phyloP scores from a whole-genome alignment of 345 rosid genomes.

The Noccaea caerulescens region DNA sequence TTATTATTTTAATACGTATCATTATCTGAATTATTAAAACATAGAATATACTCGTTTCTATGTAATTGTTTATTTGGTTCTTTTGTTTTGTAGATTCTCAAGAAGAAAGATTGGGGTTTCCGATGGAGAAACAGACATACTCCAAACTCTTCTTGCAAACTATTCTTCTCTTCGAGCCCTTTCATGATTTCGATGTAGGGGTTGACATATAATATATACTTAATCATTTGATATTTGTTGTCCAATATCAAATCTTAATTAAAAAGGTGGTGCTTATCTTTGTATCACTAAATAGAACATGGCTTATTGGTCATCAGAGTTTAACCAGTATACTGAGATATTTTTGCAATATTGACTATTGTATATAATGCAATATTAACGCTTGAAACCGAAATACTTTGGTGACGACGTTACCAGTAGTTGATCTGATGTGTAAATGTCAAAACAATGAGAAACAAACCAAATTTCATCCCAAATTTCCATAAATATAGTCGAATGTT shows the following conservation, averaged over 20 bases:
- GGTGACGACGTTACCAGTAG: constrained; percentile 1
- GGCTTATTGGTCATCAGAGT: constrained; percentile 9
- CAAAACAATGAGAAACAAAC: neutral
- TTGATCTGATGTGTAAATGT: neutral
- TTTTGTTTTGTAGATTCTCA: constrained; percentile 40
- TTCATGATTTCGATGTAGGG: constrained; percentile 32
- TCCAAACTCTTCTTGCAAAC: constrained; percentile 38
- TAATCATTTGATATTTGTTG: constrained; percentile 11
- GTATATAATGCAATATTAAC: no score
- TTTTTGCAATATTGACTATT: no score
- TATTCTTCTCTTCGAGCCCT: constrained; percentile 42
- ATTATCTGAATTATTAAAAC: constrained; percentile 9
- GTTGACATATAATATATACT: constrained; percentile 15
- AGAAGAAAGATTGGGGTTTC: constrained; percentile 39
- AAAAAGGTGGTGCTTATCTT: constrained; percentile 3
- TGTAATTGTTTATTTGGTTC: constrained; percentile 26
- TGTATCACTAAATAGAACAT: neutral
- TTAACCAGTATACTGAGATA: neutral
- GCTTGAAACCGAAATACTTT: neutral
- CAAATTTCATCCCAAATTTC: no score
- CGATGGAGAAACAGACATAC: constrained; percentile 46
- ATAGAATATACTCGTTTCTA: constrained; percentile 16
- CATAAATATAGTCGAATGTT: neutral
- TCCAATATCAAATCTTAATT: constrained; percentile 3
- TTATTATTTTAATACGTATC: constrained; percentile 3